phyloP scores from a whole-genome alignment of 1,139 yeast species.

The Arxiozyma bovina region DNA sequence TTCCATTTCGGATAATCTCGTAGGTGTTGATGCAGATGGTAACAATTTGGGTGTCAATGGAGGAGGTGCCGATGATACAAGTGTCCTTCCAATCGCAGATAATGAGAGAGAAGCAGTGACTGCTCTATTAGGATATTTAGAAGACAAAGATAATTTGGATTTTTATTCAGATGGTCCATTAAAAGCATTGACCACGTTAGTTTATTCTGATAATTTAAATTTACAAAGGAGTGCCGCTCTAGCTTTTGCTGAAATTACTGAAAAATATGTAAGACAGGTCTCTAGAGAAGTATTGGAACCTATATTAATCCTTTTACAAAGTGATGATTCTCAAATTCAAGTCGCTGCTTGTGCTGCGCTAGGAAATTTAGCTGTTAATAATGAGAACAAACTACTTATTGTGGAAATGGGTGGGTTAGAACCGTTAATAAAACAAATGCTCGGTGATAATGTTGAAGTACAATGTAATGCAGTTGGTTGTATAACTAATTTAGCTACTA shows the following conservation, averaged over 20 bases:
- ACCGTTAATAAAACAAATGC: slow-evolving; percentile 94
- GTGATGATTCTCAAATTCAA: slow-evolving; percentile 88
- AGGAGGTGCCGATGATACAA: slow-evolving; percentile 37
- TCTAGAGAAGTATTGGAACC: slow-evolving; percentile 90
- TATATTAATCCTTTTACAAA: slow-evolving; percentile 74
- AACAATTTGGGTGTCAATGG: neutral
- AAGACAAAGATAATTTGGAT: slow-evolving; percentile 58
- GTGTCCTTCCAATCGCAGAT: slow-evolving; percentile 87
- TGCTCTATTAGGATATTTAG: slow-evolving; percentile 77
- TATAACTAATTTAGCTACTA: slow-evolving; percentile 96
- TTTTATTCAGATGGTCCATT: slow-evolving; percentile 88
- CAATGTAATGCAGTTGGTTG: slow-evolving; percentile 99
- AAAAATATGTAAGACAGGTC: slow-evolving; percentile 86
- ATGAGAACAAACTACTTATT: slow-evolving; percentile 83
- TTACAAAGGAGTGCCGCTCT: slow-evolving; percentile 95
- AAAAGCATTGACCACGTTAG: slow-evolving; percentile 83
- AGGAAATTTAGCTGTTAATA: slow-evolving; percentile 93
- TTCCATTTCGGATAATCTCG: slow-evolving; percentile 11
- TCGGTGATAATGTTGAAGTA: slow-evolving; percentile 92
- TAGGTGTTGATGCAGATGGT: neutral
- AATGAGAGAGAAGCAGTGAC: slow-evolving; percentile 95
- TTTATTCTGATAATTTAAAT: slow-evolving; percentile 88
- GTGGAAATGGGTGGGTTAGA: slow-evolving; percentile 98
- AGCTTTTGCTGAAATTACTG: slow-evolving; percentile 98
- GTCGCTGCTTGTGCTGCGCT: slow-evolving; percentile 98